Base-by-base conservation (phyloP, 768 basidiomycete genomes). In the Pisolithus tinctorius region DNA sequence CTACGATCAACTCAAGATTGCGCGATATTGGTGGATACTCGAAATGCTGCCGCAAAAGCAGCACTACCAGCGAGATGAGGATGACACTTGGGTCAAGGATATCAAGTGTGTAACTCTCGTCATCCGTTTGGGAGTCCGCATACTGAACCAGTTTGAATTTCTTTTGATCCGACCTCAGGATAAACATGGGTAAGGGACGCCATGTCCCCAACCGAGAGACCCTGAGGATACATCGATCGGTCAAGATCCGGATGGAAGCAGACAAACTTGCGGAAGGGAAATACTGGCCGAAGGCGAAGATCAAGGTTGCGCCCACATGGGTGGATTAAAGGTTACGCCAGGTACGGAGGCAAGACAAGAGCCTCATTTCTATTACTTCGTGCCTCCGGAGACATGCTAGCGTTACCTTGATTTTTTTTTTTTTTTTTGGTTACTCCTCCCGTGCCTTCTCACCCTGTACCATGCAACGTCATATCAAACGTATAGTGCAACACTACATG, bases 1-100 rank as follows among this genome's bases (percentile, higher is more conserved):
- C 11, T 78, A 79, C 50, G 83, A 86, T 62, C 73, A 82, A 70
- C 71, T 86, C 47, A 59, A 67, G 20, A 60, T 70, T 4, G 55
- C 64, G 23, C 70, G 61, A 48, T 44, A 48, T 0, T 86, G 84
- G 84, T 85, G 84, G 84, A 56, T 79, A 16, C 60, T 86, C 25
- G 84, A 86, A 63, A 50, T 71, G 9, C 25, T 78, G 4, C 79
- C 76, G 3, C 55, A 54, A 29, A 40, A 16, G 27, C 25, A 39
- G 37, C 54, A 50, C 27, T 48, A 55, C 54, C 48, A 56, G 27
- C 13, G 45, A 30, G 44, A 56, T 7, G 4, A 43, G 1, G 44
- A 43, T 41, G 11, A 36, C 39, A 8, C 6, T 11, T 67, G 64
- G 62, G 4, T 36, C 1, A 5, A 37, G 1, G 23, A 55, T 3